Evolutionary conservation across 2,329 filamentous ascomycete species (phyloP).

Genomic region (Diplodia corticola): DNA sequence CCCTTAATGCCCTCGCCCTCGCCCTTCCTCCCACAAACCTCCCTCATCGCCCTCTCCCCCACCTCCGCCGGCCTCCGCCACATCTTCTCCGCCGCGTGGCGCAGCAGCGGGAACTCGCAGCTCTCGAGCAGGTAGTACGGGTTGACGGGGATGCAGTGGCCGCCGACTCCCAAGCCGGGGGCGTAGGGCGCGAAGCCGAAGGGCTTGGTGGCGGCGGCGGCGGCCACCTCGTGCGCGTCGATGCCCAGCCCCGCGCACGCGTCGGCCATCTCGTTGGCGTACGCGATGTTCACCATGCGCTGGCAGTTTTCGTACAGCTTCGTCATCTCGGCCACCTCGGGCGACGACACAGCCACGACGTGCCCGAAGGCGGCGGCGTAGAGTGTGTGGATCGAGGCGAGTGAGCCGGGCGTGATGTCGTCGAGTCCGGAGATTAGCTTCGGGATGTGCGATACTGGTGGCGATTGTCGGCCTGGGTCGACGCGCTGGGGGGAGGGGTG

Average conservation of each 20-base stretch:
- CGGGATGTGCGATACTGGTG: conserved; percentile 47
- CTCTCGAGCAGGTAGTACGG: conserved; percentile 55
- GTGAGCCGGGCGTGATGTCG: conserved; percentile 46
- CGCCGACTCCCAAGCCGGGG: conserved; percentile 54
- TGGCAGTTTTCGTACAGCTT: conserved; percentile 62
- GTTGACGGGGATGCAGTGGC: conserved; percentile 59
- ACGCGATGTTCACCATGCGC: conserved; percentile 57
- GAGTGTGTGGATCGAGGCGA: conserved; percentile 46
- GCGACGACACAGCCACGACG: conserved; percentile 52
- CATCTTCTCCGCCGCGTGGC: conserved; percentile 49
- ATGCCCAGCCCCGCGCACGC: conserved; percentile 50
- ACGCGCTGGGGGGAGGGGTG: conserved; percentile 50
- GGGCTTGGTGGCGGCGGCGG: conserved; percentile 49
- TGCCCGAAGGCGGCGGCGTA: conserved; percentile 52
- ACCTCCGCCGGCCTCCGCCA: conserved; percentile 41
- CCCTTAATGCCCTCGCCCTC: not conserved
- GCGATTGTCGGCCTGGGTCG: conserved; percentile 50
- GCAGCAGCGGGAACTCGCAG: conserved; percentile 50
- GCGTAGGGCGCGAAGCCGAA: conserved; percentile 55
- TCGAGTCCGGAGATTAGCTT: conserved; percentile 58
- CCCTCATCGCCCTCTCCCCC: conserved; percentile 28
- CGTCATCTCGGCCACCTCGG: conserved; percentile 60
- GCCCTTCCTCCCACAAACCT: conserved; percentile 19
- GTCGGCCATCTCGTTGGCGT: conserved; percentile 59
- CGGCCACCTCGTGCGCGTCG: conserved; percentile 53